Base-by-base conservation (phyloP, 2,329 filamentous ascomycete genomes). In the Nigrospora sphaerica region DNA sequence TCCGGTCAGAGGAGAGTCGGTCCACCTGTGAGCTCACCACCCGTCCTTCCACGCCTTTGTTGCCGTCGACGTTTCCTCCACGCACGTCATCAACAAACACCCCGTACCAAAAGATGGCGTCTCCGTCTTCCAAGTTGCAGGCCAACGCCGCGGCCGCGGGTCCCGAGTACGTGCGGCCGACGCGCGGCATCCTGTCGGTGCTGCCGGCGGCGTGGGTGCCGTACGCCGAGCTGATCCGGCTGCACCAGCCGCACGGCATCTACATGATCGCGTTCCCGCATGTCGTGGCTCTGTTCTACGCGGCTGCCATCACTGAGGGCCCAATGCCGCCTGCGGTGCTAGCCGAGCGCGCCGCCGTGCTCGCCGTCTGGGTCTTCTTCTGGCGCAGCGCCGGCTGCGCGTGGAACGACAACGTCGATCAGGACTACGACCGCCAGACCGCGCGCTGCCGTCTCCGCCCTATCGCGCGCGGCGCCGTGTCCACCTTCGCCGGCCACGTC, bases 361-460 rank as follows among this genome's bases (percentile, higher is more conserved):
- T 63, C 59, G 43, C 55, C 13, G 64, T 67, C 36, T 54, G 46
- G 49, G 70, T 69, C 14, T 56, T 77, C 51, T 65, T 78, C 44
- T 68, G 77, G 62, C 68, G 75, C 44, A 69, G 73, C 23, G 69
- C 69, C 17, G 66, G 71, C 5, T 80, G 77, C 55, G 68, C 74
- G 0, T 78, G 77, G 62, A 80, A 81, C 55, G 77, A 80, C 53
- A 67, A 71, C 32, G 69, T 74, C 59, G 77, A 81, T 52, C 68
- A 71, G 41, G 72, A 75, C 39, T 62, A 77, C 44, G 77, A 81
- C 53, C 70, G 73, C 4, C 63, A 71, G 49, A 74, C 77, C 11
- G 66, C 65, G 51, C 69, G 76, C 35, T 76, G 72, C 36, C 69
- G 69, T 32, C 67, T 73, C 50, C 67, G 76, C 16, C 75, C 75